A percentile compares a stretch with the other conserved stretches of the same genome.
Evolutionary conservation across 176 grass and related monocot genomes (phyloP).

Genomic region (Bonia amplexicaulis): DNA sequence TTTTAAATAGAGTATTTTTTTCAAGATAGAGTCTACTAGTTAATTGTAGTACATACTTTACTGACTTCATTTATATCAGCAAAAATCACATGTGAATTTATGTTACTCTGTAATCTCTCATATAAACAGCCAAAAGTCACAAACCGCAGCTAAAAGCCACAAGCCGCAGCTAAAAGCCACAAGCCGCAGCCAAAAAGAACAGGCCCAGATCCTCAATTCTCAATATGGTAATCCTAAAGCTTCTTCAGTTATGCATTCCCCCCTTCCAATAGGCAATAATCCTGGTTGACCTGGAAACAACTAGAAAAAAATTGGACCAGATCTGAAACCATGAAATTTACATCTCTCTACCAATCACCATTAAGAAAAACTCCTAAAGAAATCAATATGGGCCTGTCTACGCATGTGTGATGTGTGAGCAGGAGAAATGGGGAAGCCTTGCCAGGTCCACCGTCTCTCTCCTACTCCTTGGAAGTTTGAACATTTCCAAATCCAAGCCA

Average conservation of each 20-base stretch:
- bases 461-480: not conserved
- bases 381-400: not conserved
- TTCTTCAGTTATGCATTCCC: not conserved
- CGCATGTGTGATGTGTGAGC: not conserved
- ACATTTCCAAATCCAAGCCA: not conserved
- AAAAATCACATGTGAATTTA: no score
- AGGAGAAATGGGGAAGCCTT: not conserved
- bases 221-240: no score
- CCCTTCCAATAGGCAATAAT: not conserved
- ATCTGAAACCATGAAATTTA: not conserved
- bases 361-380: not conserved
- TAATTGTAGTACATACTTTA: no score
- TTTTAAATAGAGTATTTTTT: no score
- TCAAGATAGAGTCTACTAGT: no score
- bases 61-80: no score
- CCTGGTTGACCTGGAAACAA: not conserved
- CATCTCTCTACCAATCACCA: not conserved
- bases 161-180: no score
- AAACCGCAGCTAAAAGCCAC: no score
- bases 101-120: no score
- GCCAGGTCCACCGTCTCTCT: not conserved
- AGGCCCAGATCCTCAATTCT: no score
- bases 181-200: no score
- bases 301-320: not conserved
- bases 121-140: no score